phyloP scores from a whole-genome alignment of 148 eudicot species.

The Chenopodium quinoa region DNA sequence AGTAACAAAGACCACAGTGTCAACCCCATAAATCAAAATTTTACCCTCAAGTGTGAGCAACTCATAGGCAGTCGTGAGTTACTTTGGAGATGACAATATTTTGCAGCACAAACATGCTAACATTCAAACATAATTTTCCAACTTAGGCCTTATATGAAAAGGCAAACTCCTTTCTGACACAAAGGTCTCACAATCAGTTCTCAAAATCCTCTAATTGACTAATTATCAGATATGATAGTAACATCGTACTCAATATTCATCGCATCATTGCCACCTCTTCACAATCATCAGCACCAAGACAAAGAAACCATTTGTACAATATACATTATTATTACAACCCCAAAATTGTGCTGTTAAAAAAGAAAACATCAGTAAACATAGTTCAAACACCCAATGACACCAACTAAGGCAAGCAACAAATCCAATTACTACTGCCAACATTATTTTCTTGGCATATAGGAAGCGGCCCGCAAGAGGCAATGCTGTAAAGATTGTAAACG shows the following conservation, averaged over 20 bases:
- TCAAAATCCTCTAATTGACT: not conserved
- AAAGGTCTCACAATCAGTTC: not conserved
- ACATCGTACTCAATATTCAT: not conserved
- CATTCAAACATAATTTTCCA: not conserved
- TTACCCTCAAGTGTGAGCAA: too few relatives aligned
- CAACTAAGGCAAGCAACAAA: not conserved
- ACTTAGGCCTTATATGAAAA: not conserved
- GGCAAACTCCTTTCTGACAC: not conserved
- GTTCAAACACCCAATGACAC: not conserved
- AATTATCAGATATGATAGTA: not conserved
- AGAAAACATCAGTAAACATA: not conserved
- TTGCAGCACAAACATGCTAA: not conserved
- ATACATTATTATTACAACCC: too few relatives aligned
- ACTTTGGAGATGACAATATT: not conserved
- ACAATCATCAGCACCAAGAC: not conserved
- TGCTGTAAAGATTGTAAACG: too few relatives aligned
- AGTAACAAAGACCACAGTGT: not conserved
- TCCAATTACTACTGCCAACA: not conserved
- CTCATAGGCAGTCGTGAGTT: not conserved
- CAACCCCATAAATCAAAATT: not conserved
- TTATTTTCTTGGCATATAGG: too few relatives aligned
- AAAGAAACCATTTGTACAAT: not conserved
- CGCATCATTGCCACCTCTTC: not conserved
- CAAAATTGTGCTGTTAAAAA: too few relatives aligned
- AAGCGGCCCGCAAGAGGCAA: too few relatives aligned